A percentile compares a stretch with the other conserved stretches of the same genome.
phyloP scores from a whole-genome alignment of 306 rosid species.

The Lablab purpureus region DNA sequence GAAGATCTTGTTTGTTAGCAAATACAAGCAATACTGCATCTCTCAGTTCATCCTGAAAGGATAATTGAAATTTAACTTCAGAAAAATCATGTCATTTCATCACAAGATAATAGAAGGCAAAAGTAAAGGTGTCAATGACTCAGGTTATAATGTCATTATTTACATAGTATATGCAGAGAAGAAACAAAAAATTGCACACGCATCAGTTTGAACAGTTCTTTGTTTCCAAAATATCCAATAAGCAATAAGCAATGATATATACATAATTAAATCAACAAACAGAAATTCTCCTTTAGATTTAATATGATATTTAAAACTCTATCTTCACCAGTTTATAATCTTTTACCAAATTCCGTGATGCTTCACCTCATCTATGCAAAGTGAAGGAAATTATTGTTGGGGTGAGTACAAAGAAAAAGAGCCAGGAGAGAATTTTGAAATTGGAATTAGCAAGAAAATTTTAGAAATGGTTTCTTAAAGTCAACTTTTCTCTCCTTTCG shows the following conservation, averaged over 20 bases:
- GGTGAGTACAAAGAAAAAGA: background rate
- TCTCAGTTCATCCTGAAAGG: slow-evolving; percentile 88
- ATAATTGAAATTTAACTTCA: slow-evolving; percentile 11
- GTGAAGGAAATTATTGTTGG: background rate
- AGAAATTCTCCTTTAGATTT: background rate
- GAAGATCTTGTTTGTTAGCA: slow-evolving; percentile 99
- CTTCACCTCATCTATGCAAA: background rate
- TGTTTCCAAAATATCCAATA: background rate
- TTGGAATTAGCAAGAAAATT: background rate
- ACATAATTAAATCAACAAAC: background rate
- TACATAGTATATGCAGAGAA: background rate
- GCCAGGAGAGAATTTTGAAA: background rate
- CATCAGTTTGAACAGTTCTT: background rate
- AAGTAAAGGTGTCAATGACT: background rate
- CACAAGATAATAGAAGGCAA: background rate
- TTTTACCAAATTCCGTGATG: background rate
- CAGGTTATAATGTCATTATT: too few species aligned
- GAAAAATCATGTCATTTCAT: background rate
- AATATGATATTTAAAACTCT: background rate
- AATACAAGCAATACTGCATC: slow-evolving; percentile 98
- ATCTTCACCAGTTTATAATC: background rate
- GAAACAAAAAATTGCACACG: background rate
- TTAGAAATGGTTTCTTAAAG: background rate
- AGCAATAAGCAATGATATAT: background rate
- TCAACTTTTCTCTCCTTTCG: background rate